These are phyloP conservation scores for Phialocephala subalpina DNA, from an alignment of 2,329 filamentous ascomycete species.

Conservation along the genomic window DNA sequence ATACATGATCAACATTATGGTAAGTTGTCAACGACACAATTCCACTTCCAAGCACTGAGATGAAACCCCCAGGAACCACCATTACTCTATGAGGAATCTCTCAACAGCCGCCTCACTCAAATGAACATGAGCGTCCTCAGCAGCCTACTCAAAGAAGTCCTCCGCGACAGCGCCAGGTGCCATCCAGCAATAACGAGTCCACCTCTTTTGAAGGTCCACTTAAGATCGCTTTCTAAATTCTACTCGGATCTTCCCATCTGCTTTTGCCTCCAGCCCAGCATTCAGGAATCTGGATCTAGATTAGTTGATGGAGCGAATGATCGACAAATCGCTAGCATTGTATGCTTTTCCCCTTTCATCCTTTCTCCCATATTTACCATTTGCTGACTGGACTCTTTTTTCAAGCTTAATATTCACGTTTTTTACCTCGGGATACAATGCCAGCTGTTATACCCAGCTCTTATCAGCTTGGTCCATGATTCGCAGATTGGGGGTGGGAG, in stretches of 20 bases:
- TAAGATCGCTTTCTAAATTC: slow-evolving; percentile 2
- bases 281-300: not conserved
- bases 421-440: not conserved
- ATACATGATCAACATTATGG: not conserved
- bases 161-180: not conserved
- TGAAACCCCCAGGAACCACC: slow-evolving; percentile 8
- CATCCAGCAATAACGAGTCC: not conserved
- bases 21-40: not conserved
- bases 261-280: not conserved
- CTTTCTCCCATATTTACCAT: not conserved
- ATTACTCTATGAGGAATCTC: slow-evolving; percentile 1
- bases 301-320: not conserved
- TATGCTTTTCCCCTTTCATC: too few species aligned
- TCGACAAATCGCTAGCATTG: not conserved
- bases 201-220: not conserved
- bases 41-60: not conserved
- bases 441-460: not conserved
- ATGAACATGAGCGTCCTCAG: slow-evolving; percentile 10
- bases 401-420: not conserved
- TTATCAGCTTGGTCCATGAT: not conserved
- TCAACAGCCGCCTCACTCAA: slow-evolving; percentile 13
- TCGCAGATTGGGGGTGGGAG: not conserved
- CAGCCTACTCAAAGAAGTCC: slow-evolving; percentile 9
- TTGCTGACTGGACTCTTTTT: not conserved
- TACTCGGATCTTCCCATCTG: slow-evolving; percentile 5